phyloP scores from a whole-genome alignment of 108 stramenopile genomes.

The Fragilaria radians region DNA sequence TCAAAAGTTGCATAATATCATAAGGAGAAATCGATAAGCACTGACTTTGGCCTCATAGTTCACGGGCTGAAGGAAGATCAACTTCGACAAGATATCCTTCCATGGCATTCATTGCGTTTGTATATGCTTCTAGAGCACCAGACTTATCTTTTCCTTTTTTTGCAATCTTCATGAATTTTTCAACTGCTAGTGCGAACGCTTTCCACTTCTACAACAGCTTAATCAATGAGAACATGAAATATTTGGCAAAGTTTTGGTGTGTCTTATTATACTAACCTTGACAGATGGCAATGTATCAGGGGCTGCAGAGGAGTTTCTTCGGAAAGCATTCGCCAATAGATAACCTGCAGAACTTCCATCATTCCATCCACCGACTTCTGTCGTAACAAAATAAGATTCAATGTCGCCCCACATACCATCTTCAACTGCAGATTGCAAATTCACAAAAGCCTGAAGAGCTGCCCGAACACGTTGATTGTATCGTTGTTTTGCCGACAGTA shows the following conservation, averaged over 20 bases:
- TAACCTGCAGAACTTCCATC: conserved; percentile 73
- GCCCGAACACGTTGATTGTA: conserved; percentile 77
- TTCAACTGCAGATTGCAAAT: conserved; percentile 27
- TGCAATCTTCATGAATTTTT: conserved; percentile 39
- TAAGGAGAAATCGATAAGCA: too few relatives aligned
- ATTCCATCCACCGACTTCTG: conserved; percentile 69
- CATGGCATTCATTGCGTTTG: conserved; percentile 41
- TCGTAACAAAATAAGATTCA: conserved; percentile 46
- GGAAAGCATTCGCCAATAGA: conserved; percentile 68
- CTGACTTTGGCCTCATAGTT: conserved; percentile 32
- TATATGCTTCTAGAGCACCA: conserved; percentile 36
- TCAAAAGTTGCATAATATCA: too few relatives aligned
- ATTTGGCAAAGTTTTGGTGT: neutral
- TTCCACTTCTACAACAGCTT: conserved; percentile 78
- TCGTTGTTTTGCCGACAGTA: conserved; percentile 80
- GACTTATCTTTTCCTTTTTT: conserved; percentile 54
- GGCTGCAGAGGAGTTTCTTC: conserved; percentile 45
- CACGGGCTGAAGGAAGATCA: conserved; percentile 48
- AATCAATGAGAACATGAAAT: conserved; percentile 5
- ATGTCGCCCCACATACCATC: conserved; percentile 37
- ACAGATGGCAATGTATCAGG: conserved; percentile 53
- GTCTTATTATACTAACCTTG: conserved; percentile 17
- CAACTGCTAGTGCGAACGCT: conserved; percentile 61
- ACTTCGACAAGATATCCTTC: conserved; percentile 64
- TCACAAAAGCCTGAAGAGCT: conserved; percentile 55